Evolutionary conservation across 495 filamentous ascomycete genomes (phyloP).

Genomic region (Bacidia rubella): DNA sequence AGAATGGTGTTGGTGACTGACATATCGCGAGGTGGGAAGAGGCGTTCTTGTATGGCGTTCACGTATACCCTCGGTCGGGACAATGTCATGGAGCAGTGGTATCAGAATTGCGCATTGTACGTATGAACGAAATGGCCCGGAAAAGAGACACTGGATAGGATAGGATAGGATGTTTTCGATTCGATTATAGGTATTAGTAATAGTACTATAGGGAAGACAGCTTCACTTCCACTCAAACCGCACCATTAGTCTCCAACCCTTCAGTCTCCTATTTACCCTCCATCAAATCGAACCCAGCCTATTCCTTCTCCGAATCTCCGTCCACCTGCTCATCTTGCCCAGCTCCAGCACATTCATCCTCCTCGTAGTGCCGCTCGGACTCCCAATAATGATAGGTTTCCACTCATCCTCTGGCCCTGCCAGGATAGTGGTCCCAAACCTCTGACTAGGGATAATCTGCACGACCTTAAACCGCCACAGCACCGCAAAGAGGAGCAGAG

Average conservation of each 20-base stretch:
- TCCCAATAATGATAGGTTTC: conserved; percentile 53
- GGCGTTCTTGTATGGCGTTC: too few relatives aligned
- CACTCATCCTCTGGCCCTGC: conserved; percentile 42
- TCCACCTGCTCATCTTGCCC: conserved; percentile 50
- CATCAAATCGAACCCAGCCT: conserved; percentile 26
- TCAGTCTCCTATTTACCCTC: conserved; percentile 57
- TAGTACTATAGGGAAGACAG: background rate
- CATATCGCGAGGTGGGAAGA: too few relatives aligned
- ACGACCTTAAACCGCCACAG: conserved; percentile 49
- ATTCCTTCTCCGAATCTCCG: conserved; percentile 56
- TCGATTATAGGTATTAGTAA: background rate
- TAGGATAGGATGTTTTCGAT: too few relatives aligned
- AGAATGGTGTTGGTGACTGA: too few relatives aligned
- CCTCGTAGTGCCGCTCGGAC: conserved; percentile 49
- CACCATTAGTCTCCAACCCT: conserved; percentile 30
- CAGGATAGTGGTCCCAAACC: conserved; percentile 23
- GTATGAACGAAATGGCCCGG: too few relatives aligned
- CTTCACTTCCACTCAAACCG: background rate
- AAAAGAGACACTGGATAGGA: too few relatives aligned
- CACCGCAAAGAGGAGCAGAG: conserved; percentile 43
- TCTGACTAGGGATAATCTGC: conserved; percentile 43
- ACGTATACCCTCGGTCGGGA: too few relatives aligned
- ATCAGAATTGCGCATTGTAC: too few relatives aligned
- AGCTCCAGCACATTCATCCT: conserved; percentile 55
- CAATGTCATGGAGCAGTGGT: too few relatives aligned